A percentile compares a stretch with the other conserved stretches of the same genome.
Conservation (phyloP, 2,329 filamentous ascomycete species). For the Catunica adiposa region DNA sequence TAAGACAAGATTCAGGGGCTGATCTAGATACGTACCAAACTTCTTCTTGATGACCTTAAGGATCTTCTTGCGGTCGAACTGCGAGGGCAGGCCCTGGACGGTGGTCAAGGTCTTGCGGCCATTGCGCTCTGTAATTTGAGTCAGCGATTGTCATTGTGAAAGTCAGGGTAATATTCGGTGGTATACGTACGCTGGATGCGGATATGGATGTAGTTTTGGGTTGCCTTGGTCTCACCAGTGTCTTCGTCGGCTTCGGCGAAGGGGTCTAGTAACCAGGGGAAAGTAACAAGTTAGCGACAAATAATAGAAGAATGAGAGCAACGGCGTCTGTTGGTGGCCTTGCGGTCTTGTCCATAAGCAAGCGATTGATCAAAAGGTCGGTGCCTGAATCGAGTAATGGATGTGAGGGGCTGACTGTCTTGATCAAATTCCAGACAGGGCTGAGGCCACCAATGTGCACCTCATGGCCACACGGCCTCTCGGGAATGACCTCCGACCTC, state of each 20-base stretch:
- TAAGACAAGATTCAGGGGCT: background rate
- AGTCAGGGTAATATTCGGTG: conserved; percentile 9
- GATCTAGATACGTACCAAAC: conserved; percentile 50
- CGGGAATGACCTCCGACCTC: too few relatives aligned
- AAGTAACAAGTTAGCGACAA: conserved; percentile 17
- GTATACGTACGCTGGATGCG: conserved; percentile 82
- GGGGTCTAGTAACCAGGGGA: conserved; percentile 51
- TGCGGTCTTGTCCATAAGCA: too few relatives aligned
- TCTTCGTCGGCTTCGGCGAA: conserved; percentile 99
- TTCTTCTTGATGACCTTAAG: conserved; percentile 99
- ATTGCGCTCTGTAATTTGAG: conserved; percentile 97
- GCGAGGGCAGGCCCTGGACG: conserved; percentile 95
- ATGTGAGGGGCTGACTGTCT: too few relatives aligned
- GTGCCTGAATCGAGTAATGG: too few relatives aligned
- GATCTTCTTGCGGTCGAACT: conserved; percentile 99
- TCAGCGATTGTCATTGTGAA: background rate
- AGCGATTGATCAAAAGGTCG: too few relatives aligned
- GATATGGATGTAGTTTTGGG: conserved; percentile 98
- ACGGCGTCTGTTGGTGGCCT: too few relatives aligned
- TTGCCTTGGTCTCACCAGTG: conserved; percentile 85
- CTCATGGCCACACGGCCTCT: too few relatives aligned
- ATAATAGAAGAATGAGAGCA: too few relatives aligned
- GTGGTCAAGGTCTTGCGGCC: conserved; percentile 99
- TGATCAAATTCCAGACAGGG: too few relatives aligned
- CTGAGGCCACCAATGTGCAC: too few relatives aligned